Conservation (phyloP, 1,284 basidiomycete genomes). For the Exsudoporus floridanus region DNA sequence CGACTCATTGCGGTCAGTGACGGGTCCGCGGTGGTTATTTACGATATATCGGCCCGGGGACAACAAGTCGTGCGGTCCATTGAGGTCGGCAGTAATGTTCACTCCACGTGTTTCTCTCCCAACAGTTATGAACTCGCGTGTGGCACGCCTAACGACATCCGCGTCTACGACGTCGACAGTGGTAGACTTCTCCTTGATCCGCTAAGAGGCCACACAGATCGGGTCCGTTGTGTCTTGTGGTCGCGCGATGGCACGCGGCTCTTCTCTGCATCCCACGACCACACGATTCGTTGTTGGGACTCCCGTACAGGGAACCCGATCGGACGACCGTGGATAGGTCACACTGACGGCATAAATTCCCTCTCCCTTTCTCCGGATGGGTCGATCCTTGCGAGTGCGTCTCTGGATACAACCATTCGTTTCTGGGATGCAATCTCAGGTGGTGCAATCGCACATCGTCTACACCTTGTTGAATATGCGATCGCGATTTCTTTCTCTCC, state of each 20-base stretch:
- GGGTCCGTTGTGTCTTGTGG: conserved; percentile 6
- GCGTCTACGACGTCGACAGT: conserved; percentile 2
- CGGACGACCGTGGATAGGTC: conserved; percentile 8
- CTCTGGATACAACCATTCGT: conserved; percentile 2
- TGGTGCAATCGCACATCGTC: background rate
- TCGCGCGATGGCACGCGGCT: conserved; percentile 10
- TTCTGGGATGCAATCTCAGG: conserved; percentile 15
- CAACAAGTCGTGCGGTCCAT: background rate
- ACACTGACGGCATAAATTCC: background rate
- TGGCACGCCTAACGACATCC: background rate
- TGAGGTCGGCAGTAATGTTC: fast-evolving
- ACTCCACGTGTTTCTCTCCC: conserved; percentile 7
- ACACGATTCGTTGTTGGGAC: conserved; percentile 15
- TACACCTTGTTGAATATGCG: background rate
- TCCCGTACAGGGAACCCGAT: conserved; percentile 1
- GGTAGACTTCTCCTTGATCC: background rate
- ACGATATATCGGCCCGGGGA: background rate
- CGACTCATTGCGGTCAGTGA: background rate
- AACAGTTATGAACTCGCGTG: conserved; percentile 4
- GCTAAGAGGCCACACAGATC: background rate
- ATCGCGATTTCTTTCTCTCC: background rate
- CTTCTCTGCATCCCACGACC: background rate
- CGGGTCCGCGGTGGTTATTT: fast-evolving
- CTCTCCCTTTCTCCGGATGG: conserved; percentile 16
- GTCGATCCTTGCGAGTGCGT: conserved; percentile 7